These are phyloP conservation scores for Solanum pennellii DNA, from an alignment of 257 asterid species.

Conservation along the genomic window DNA sequence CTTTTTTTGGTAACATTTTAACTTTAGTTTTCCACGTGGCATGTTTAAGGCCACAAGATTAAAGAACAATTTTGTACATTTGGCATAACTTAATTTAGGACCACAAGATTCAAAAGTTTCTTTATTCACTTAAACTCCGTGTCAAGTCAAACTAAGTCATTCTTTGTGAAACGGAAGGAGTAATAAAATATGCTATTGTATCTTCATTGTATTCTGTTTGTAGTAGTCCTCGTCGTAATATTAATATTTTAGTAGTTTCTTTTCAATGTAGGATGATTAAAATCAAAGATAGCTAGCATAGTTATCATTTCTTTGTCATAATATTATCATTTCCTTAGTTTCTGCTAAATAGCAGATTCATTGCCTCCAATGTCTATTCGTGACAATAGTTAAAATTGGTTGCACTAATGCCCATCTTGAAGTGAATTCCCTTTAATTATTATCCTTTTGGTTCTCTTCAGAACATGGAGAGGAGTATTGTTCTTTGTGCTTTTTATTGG, in stretches of 20 bases:
- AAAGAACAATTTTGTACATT: no score
- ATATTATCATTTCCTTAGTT: neutral
- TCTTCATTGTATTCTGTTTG: neutral
- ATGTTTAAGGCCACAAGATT: no score
- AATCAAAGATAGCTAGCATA: neutral
- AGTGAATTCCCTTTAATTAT: neutral
- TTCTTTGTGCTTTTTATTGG: neutral
- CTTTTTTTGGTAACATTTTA: no score
- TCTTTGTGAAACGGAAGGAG: no score
- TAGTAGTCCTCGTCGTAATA: neutral
- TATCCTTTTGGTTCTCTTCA: neutral
- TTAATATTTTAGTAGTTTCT: no score
- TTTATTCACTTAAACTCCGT: no score
- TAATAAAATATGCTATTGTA: neutral
- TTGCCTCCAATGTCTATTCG: neutral
- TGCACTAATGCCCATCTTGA: neutral
- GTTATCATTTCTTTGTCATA: neutral
- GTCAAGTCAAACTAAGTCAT: no score
- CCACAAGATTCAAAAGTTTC: no score
- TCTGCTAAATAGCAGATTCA: neutral
- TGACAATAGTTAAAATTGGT: neutral
- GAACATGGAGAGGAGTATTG: neutral
- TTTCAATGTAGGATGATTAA: neutral
- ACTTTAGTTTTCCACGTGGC: no score
- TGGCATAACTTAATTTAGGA: no score